Conservation (phyloP, 2,329 filamentous ascomycete genomes). For the Cryoendolithus antarcticus region DNA sequence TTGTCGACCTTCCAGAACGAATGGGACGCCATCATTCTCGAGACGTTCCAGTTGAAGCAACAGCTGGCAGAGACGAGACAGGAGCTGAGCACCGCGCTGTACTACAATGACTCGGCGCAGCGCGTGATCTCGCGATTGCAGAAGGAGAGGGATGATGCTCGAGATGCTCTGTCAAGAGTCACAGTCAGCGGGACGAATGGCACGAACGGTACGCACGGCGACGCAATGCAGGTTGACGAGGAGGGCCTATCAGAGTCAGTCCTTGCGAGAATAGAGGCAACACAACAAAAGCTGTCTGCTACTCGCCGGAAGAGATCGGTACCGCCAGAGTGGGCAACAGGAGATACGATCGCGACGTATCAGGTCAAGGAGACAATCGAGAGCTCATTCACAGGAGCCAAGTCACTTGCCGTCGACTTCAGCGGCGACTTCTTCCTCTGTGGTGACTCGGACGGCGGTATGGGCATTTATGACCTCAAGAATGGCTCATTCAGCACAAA, state of each 20-base stretch:
- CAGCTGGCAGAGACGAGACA: slow-evolving; percentile 82
- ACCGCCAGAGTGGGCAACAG: slow-evolving; percentile 72
- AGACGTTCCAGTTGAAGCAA: slow-evolving; percentile 83
- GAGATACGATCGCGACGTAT: slow-evolving; percentile 55
- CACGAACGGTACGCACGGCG: slow-evolving; percentile 42
- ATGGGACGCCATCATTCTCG: slow-evolving; percentile 87
- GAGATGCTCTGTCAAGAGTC: slow-evolving; percentile 76
- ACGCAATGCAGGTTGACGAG: slow-evolving; percentile 87
- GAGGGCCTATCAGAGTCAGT: slow-evolving; percentile 63
- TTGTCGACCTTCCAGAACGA: slow-evolving; percentile 94
- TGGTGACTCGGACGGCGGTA: slow-evolving; percentile 61
- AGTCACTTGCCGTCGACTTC: slow-evolving; percentile 45
- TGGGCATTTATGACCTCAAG: slow-evolving; percentile 66
- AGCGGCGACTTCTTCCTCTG: slow-evolving; percentile 57
- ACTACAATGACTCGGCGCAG: slow-evolving; percentile 95
- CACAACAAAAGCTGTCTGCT: slow-evolving; percentile 72
- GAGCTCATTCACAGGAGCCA: slow-evolving; percentile 46
- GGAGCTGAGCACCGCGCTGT: slow-evolving; percentile 84
- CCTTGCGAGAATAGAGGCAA: slow-evolving; percentile 61
- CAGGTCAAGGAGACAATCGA: slow-evolving; percentile 42
- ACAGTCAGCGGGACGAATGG: slow-evolving; percentile 49
- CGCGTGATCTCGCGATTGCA: slow-evolving; percentile 84
- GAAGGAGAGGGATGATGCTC: slow-evolving; percentile 84
- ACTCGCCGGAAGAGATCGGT: slow-evolving; percentile 80
- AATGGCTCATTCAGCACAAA: slow-evolving; percentile 63